Evolutionary conservation across 208 protist species (phyloP).

Genomic region (Porcisia hertigi): DNA sequence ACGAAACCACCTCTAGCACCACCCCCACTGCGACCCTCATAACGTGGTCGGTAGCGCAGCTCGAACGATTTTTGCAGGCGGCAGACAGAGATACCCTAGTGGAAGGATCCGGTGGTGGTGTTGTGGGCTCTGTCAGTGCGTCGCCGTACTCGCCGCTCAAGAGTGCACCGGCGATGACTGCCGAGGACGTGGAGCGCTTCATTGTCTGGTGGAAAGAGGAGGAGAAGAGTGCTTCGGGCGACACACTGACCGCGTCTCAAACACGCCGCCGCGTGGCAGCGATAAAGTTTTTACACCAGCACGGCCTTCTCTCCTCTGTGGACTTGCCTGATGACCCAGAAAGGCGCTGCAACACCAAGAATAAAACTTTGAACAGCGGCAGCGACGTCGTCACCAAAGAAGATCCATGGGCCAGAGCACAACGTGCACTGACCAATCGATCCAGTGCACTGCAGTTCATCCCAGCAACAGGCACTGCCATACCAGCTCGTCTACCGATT

Average conservation of each 20-base stretch:
- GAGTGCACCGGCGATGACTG: slow-evolving; percentile 13
- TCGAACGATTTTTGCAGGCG: slow-evolving; percentile 37
- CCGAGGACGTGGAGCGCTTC: slow-evolving; percentile 35
- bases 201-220: slow-evolving; percentile 44
- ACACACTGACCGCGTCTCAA: slow-evolving; percentile 13
- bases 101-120: background rate
- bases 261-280: slow-evolving; percentile 17
- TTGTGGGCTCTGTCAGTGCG: slow-evolving; percentile 1
- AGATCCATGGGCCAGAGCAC: slow-evolving; percentile 12
- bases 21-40: slow-evolving; percentile 12
- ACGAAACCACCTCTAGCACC: slow-evolving; percentile 5
- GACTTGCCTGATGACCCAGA: background rate
- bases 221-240: background rate
- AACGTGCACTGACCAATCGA: slow-evolving; percentile 12
- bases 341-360: background rate
- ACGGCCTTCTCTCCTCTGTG: slow-evolving; percentile 17
- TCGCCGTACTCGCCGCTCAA: background rate
- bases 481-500: slow-evolving; percentile 27
- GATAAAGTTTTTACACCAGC: slow-evolving; percentile 20
- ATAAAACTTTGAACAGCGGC: background rate
- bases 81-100: slow-evolving; percentile 38
- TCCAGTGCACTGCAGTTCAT: slow-evolving; percentile 17
- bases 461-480: background rate
- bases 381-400: background rate
- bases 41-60: slow-evolving; percentile 31